Percentiles rank a stretch among this genome's conserved stretches.
Evolutionary conservation across 2,329 filamentous ascomycete genomes (phyloP).

Genomic region (Phialophora tarda): DNA sequence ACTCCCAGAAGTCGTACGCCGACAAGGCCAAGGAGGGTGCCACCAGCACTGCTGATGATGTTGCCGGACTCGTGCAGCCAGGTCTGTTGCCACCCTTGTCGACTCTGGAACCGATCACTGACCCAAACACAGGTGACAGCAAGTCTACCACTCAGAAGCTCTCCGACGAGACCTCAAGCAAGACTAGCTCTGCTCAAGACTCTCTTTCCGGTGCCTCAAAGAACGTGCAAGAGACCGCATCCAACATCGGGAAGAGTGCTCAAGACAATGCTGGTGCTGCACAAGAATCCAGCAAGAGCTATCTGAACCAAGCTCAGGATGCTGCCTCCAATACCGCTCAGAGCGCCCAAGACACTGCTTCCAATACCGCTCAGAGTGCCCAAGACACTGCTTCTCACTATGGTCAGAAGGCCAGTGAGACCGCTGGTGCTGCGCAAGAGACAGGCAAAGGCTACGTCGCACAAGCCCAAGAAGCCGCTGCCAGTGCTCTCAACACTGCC

Average conservation of each 20-base stretch:
- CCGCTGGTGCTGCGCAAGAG: constrained; percentile 19
- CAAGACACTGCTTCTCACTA: constrained; percentile 23
- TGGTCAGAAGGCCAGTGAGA: constrained; percentile 18
- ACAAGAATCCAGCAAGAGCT: constrained; percentile 21
- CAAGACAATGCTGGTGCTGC: constrained; percentile 26
- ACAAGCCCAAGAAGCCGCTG: constrained; percentile 36
- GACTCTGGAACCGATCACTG: not conserved
- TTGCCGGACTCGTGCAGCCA: constrained; percentile 46
- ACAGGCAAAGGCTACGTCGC: constrained; percentile 26
- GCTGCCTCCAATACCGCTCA: constrained; percentile 19
- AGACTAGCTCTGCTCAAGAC: constrained; percentile 22
- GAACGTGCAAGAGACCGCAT: constrained; percentile 29
- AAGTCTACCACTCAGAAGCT: constrained; percentile 62
- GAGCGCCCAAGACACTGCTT: constrained; percentile 26
- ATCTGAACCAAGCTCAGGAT: constrained; percentile 21
- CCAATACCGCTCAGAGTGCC: constrained; percentile 19
- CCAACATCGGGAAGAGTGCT: constrained; percentile 15
- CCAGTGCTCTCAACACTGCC: constrained; percentile 37
- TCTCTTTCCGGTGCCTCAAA: constrained; percentile 22
- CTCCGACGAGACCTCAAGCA: constrained; percentile 46
- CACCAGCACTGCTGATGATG: constrained; percentile 63
- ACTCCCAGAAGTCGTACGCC: constrained; percentile 65
- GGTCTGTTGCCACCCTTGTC: constrained; percentile 42
- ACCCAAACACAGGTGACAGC: constrained; percentile 49
- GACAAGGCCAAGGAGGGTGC: constrained; percentile 63